Percentiles rank a stretch among this genome's conserved stretches.
phyloP scores from a whole-genome alignment of 1,284 basidiomycete species.

The Sporisorium sorghi region DNA sequence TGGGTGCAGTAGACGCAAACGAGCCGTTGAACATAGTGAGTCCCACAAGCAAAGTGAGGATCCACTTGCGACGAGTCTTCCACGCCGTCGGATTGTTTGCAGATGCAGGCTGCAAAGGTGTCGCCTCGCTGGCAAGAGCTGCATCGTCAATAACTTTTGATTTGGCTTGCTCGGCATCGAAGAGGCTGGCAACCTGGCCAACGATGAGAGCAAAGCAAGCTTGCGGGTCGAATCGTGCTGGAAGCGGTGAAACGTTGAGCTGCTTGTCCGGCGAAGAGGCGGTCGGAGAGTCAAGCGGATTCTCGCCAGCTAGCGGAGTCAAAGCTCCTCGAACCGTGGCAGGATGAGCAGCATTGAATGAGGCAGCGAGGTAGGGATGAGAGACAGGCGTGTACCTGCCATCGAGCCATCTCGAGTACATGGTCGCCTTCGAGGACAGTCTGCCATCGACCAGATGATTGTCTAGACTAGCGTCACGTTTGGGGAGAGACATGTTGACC shows the following conservation, averaged over 20 bases:
- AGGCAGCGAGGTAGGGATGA: neutral
- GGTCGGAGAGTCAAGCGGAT: neutral
- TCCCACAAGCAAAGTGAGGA: conserved; percentile 28
- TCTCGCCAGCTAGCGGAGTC: neutral
- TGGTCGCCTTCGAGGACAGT: conserved; percentile 4
- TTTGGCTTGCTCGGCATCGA: conserved; percentile 2
- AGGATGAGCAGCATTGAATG: neutral
- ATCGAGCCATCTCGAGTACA: conserved; percentile 16
- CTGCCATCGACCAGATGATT: conserved; percentile 1
- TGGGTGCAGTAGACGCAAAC: conserved; percentile 43
- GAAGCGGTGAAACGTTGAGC: neutral
- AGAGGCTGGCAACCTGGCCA: conserved; percentile 4
- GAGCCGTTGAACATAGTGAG: conserved; percentile 51
- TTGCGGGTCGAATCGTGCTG: conserved; percentile 4
- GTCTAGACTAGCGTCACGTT: neutral
- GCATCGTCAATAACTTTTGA: neutral
- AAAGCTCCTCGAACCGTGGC: neutral
- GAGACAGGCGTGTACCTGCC: conserved; percentile 6
- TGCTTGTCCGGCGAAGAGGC: neutral
- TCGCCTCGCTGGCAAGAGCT: conserved; percentile 7
- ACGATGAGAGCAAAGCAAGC: conserved; percentile 11
- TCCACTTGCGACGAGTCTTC: conserved; percentile 30
- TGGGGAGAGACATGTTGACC: conserved; percentile 1
- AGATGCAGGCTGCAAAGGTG: neutral
- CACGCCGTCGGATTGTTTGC: conserved; percentile 13